Base-by-base conservation (phyloP, 2,329 filamentous ascomycete genomes). In the Beauveria rudraprayagi region DNA sequence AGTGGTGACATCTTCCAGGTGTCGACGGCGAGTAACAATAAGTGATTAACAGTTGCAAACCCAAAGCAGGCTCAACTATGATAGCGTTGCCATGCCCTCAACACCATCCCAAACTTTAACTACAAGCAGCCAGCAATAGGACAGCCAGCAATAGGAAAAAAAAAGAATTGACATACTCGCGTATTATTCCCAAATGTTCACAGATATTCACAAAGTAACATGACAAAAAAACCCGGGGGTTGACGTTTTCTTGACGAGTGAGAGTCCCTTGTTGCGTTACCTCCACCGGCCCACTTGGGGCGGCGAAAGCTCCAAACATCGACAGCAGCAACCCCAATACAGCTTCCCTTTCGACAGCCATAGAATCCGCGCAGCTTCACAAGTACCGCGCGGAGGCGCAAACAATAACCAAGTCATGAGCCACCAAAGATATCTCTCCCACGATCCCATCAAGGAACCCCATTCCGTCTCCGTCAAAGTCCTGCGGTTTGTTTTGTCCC, bases 391-490 rank as follows among this genome's bases (percentile, higher is more conserved):
- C 44, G 9, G 44, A 37, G 46, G 41, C 34, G 19, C 30, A 50
- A 43, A 19, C 3, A 30, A 30, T 9, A 16, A 14, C 43, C 44
- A 58, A 58, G 55, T 37, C 55, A 85, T 85, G 82, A 83, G 80
- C 71, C 82, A 85, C 67, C 82, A 84, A 71, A 73, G 80, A 66
- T 83, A 82, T 66, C 76, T 81, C 8, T 83, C 82, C 16, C 78
- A 82, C 61, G 83, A 85, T 63, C 76, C 78, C 3, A 73, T 81
- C 63, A 91, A 91, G 73, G 90, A 92, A 74, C 88, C 89, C 43
- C 89, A 92, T 74, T 85, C 87, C 22, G 84, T 92, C 51, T 92
- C 89, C 56, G 77, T 92, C 58, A 93, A 92, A 78, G 90, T 90
- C 55, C 77, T 90, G 43, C 78, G 87, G 87, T 87, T 77, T 65